A percentile compares a stretch with the other conserved stretches of the same genome.
Evolutionary conservation across 169 alveolate species (phyloP).

Genomic region (Plasmodium yoelii): DNA sequence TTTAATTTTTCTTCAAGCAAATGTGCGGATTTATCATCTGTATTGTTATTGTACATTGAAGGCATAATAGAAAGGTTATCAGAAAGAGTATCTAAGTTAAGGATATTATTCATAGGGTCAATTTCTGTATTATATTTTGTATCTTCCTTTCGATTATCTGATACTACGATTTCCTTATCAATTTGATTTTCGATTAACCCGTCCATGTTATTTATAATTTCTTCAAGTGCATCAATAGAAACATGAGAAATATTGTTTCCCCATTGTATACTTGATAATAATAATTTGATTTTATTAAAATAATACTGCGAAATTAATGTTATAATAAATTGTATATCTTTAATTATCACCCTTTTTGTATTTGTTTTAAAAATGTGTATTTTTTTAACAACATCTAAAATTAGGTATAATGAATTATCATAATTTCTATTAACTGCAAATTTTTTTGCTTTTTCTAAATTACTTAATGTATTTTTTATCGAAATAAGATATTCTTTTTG

Average conservation of each 20-base stretch:
- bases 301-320: conserved; percentile 48
- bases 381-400: conserved; percentile 36
- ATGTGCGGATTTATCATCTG: background rate
- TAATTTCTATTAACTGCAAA: conserved; percentile 62
- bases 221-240: conserved; percentile 24
- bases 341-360: conserved; percentile 27
- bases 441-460: conserved; percentile 57
- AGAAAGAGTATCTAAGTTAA: background rate
- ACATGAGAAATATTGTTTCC: conserved; percentile 62
- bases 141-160: background rate
- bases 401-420: conserved; percentile 26
- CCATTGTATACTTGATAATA: conserved; percentile 56
- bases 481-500: conserved; percentile 54
- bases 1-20: background rate
- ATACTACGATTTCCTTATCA: conserved; percentile 14
- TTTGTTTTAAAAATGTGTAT: conserved; percentile 56
- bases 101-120: background rate
- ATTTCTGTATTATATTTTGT: background rate
- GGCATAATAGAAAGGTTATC: background rate
- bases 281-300: conserved; percentile 25
- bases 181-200: background rate
- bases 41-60: background rate
- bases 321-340: conserved; percentile 46
- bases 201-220: conserved; percentile 30
- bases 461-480: conserved; percentile 35